Conservation (phyloP, 2,329 filamentous ascomycete species). For the Penicillium digitatum region DNA sequence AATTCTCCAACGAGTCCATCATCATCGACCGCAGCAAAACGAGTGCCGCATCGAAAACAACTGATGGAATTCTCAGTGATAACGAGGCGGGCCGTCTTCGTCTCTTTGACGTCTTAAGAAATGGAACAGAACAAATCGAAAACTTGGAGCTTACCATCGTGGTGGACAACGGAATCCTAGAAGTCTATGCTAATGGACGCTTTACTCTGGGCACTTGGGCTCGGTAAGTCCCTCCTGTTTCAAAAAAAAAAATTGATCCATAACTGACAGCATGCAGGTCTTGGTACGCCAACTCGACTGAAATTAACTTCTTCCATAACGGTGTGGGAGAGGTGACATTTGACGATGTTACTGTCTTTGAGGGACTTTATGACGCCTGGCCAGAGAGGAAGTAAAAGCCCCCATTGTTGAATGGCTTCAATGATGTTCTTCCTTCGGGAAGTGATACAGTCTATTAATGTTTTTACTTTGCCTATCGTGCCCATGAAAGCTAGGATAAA, state of each 20-base stretch:
- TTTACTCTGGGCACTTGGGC: slow-evolving; percentile 20
- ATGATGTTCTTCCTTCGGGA: neutral
- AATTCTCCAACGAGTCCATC: slow-evolving; percentile 22
- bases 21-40: slow-evolving; percentile 18
- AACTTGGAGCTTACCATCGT: slow-evolving; percentile 19
- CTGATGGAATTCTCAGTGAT: slow-evolving; percentile 7
- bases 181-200: slow-evolving; percentile 21
- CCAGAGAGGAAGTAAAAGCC: slow-evolving; percentile 3
- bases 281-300: slow-evolving; percentile 20
- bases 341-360: slow-evolving; percentile 12
- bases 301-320: slow-evolving; percentile 19
- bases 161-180: slow-evolving; percentile 17
- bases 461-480: neutral
- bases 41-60: slow-evolving; percentile 14
- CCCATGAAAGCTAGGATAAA: neutral
- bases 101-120: slow-evolving; percentile 12
- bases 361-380: slow-evolving; percentile 22
- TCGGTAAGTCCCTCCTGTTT: slow-evolving; percentile 8
- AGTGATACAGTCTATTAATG: neutral
- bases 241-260: neutral
- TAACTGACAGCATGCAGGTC: slow-evolving; percentile 6
- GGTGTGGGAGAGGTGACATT: slow-evolving; percentile 16
- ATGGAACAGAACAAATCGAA: slow-evolving; percentile 10
- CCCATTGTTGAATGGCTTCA: neutral
- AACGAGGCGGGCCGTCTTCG: slow-evolving; percentile 14